Evolutionary conservation across 163 green algal species (phyloP), one percentile per base, ranked within the genome.

Genomic region (Prototheca wickerhamii): DNA sequence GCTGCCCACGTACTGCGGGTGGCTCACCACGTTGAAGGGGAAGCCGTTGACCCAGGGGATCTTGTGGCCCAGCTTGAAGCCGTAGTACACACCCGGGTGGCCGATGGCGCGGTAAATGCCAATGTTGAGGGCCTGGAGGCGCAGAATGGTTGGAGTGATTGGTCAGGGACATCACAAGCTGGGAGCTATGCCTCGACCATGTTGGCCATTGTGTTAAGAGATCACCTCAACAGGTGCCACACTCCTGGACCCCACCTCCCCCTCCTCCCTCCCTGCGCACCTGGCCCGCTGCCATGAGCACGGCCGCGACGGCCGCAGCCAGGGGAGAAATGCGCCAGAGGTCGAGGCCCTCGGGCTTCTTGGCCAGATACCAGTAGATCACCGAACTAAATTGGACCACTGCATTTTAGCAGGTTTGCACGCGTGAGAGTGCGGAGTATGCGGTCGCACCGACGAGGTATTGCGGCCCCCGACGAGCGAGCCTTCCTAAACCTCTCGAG

Each of bases 1-100:
- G 21, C 70, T 80, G 33, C 87, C 87, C 3, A 92, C 76, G 60
- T 94, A 94, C 65, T 94, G 87, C 8, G 87, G 60, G 44, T 65
- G 60, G 2, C 52, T 56, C n/a, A 88, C 72, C 4, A 83, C 60
- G 53, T 83, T 86, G 73, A 94, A 94, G 5, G 87, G 87, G 66
- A 87, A 94, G 28, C 80, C 85, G 6, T 64, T 63, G 15, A 82
- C 73, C 87, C 87, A 94, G 6, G 82, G 80, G 4, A 94, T 72
- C 42, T 63, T 76, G 43, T 79, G 65, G 35, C 86, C 86, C 50
- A 90, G 66, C 58, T 89, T 88, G 70, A 82, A 80, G 25, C 87
- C 87, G 63, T 94, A 94, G 68, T 94, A 94, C 1, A 94, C 87
- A 2, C 87, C 87, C 4, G 65, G 65, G 37, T 82, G 74, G 3